These are phyloP conservation scores for Hanseniaspora mollemarum DNA, from an alignment of 805 yeast species.

Conservation along the genomic window DNA sequence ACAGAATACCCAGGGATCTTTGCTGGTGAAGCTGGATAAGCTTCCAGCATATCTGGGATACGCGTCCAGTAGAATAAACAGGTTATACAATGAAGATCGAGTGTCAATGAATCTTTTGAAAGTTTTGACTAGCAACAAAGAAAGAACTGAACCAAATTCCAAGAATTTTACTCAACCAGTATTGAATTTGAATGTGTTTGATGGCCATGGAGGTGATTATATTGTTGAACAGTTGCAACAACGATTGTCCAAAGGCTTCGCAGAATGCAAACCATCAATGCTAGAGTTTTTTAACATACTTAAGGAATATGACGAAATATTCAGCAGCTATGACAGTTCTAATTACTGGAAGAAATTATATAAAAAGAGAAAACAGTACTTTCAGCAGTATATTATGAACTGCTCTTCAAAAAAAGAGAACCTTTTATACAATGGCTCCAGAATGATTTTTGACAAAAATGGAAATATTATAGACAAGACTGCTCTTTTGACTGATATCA, in stretches of 20 bases:
- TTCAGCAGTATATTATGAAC: conserved; percentile 28
- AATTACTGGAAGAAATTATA: conserved; percentile 81
- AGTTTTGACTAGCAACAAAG: conserved; percentile 30
- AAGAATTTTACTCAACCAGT: conserved; percentile 26
- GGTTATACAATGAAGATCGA: conserved; percentile 72
- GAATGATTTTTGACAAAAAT: conserved; percentile 30
- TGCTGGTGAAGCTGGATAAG: conserved; percentile 16
- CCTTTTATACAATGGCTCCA: conserved; percentile 26
- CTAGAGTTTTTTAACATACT: conserved; percentile 37
- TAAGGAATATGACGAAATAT: conserved; percentile 35
- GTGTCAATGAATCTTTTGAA: conserved; percentile 54
- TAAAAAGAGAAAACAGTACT: conserved; percentile 33
- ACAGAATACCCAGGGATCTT: conserved; percentile 10
- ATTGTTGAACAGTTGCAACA: conserved; percentile 52
- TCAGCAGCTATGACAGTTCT: conserved; percentile 34
- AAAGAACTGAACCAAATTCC: conserved; percentile 20
- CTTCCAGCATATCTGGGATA: conserved; percentile 52
- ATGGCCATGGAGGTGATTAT: conserved; percentile 87
- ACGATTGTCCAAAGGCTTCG: conserved; percentile 46
- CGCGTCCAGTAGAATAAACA: conserved; percentile 58
- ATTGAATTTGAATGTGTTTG: conserved; percentile 68
- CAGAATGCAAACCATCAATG: conserved; percentile 29
- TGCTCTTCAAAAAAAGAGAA: conserved; percentile 31
- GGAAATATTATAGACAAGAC: conserved; percentile 32
- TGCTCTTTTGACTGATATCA: conserved; percentile 26